Percentiles rank a stretch among this genome's conserved stretches.
Conservation (phyloP, 441 rosid genomes). For the Pelargonium cotyledonis region DNA sequence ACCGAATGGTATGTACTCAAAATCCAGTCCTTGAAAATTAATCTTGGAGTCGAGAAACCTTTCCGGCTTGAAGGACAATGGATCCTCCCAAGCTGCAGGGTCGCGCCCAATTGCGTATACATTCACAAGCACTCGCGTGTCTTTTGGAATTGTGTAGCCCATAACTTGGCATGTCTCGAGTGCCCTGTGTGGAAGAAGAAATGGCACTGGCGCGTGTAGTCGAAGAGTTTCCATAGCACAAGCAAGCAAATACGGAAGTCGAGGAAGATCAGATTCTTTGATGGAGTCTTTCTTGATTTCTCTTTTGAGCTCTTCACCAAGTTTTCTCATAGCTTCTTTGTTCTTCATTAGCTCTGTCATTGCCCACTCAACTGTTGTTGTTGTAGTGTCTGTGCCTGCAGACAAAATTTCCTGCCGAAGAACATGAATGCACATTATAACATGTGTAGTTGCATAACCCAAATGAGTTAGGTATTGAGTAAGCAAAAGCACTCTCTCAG, state of each 20-base stretch:
- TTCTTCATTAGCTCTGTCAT: slow-evolving; percentile 18
- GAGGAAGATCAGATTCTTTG: slow-evolving; percentile 3
- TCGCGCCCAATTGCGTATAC: neutral
- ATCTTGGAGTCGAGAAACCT: neutral
- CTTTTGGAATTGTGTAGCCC: slow-evolving; percentile 10
- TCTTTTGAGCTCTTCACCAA: slow-evolving; percentile 15
- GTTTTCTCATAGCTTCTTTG: slow-evolving; percentile 17
- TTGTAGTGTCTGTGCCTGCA: slow-evolving; percentile 22
- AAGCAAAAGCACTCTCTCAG: too few relatives aligned
- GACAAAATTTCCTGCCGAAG: slow-evolving; percentile 22
- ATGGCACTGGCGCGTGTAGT: neutral
- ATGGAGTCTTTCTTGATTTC: neutral
- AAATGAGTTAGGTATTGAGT: neutral
- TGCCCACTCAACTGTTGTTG: slow-evolving; percentile 25
- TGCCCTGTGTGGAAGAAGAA: neutral
- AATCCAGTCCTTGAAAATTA: neutral
- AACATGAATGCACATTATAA: neutral
- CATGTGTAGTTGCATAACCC: too few relatives aligned
- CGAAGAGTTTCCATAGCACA: neutral
- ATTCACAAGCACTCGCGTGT: neutral
- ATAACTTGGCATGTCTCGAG: slow-evolving; percentile 8
- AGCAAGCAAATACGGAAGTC: neutral
- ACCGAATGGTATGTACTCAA: neutral
- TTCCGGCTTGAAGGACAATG: neutral
- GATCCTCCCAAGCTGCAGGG: neutral